These are phyloP conservation scores for Podaxis sp. DNA, from an alignment of 768 basidiomycete species.

Conservation along the genomic window DNA sequence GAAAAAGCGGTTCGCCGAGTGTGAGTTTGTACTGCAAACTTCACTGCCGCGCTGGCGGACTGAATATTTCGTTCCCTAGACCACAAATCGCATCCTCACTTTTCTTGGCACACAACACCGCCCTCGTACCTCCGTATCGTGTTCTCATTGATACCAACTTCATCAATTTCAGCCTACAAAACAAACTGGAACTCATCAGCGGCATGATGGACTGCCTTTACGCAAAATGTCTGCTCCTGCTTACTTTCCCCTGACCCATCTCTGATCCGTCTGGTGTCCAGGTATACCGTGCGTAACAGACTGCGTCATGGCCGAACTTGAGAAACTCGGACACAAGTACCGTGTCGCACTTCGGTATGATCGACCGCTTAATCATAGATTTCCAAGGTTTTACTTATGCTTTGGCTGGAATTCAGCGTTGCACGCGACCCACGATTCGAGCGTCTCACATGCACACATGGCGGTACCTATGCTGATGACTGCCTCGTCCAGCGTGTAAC, in stretches of 20 bases:
- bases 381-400: slow-evolving; percentile 14
- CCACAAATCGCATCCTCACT: slow-evolving; percentile 87
- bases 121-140: slow-evolving; percentile 95
- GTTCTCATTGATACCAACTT: slow-evolving; percentile 99
- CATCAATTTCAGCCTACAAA: slow-evolving; percentile 98
- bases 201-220: slow-evolving; percentile 99
- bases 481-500: slow-evolving; percentile 96
- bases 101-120: slow-evolving; percentile 93
- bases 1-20: slow-evolving; percentile 75
- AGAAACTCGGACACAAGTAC: slow-evolving; percentile 95
- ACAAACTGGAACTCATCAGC: slow-evolving; percentile 91
- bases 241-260: not conserved
- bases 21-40: slow-evolving; percentile 46
- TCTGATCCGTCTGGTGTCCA: slow-evolving; percentile 30
- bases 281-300: slow-evolving; percentile 99
- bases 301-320: slow-evolving; percentile 97
- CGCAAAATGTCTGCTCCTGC: slow-evolving; percentile 75
- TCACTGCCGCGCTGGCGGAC: not conserved
- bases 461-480: slow-evolving; percentile 98
- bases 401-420: slow-evolving; percentile 52
- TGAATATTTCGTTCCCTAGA: slow-evolving; percentile 37
- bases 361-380: not conserved
- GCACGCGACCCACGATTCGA: slow-evolving; percentile 98
- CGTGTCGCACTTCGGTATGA: slow-evolving; percentile 91
- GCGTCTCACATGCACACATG: slow-evolving; percentile 86